These are phyloP conservation scores for Eucalyptus marginata DNA, from an alignment of 345 rosid species.

Conservation along the genomic window DNA sequence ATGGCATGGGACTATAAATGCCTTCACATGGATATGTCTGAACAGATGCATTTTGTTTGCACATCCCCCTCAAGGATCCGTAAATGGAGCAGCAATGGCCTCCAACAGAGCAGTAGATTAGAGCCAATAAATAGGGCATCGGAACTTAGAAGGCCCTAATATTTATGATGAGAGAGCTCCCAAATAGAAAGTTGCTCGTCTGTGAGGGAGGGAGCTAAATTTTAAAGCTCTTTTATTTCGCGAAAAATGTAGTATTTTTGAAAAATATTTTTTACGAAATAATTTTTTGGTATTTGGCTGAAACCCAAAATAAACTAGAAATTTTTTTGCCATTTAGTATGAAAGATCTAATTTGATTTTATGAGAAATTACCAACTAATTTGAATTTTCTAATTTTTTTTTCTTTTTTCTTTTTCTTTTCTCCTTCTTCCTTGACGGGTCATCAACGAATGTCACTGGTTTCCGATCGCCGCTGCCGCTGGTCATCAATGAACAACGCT, in stretches of 20 bases:
- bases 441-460: too few relatives aligned
- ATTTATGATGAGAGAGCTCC: not conserved
- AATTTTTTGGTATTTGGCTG: too few relatives aligned
- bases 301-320: too few relatives aligned
- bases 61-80: not conserved
- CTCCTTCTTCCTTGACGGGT: too few relatives aligned
- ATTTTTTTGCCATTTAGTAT: too few relatives aligned
- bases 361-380: too few relatives aligned
- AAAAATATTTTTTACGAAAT: too few relatives aligned
- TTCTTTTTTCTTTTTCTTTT: rapidly evolving
- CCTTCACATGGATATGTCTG: not conserved
- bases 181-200: not conserved
- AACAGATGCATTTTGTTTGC: not conserved
- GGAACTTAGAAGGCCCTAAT: not conserved
- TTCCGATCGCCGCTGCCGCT: rapidly evolving
- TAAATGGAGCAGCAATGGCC: not conserved
- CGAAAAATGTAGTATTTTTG: too few relatives aligned
- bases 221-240: too few relatives aligned
- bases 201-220: too few relatives aligned
- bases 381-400: too few relatives aligned
- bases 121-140: not conserved
- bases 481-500: rapidly evolving
- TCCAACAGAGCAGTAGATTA: not conserved
- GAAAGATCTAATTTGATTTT: too few relatives aligned
- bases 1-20: not conserved